Conservation (phyloP, 306 rosid species). For the Glycine latifolia region DNA sequence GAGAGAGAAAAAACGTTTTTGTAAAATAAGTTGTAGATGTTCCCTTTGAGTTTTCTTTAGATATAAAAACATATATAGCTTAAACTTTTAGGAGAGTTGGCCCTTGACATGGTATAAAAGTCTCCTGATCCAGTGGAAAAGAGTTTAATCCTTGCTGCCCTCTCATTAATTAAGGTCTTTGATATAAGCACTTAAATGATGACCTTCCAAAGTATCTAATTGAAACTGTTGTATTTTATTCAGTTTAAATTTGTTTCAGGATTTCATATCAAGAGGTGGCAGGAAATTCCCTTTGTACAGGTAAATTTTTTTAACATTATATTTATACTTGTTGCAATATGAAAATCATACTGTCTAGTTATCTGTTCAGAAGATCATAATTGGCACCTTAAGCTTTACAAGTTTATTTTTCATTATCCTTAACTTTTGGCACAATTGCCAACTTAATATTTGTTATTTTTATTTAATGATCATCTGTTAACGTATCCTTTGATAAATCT, state of each 20-base stretch:
- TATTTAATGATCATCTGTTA: constrained; percentile 20
- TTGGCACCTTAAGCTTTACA: constrained; percentile 15
- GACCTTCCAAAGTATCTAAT: constrained; percentile 44
- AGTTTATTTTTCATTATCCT: background rate
- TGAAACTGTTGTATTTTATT: constrained; percentile 41
- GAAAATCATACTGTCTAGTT: constrained; percentile 6
- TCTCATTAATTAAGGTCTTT: background rate
- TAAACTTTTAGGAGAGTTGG: background rate
- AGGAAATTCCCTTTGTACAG: constrained; percentile 80
- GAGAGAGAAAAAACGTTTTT: background rate
- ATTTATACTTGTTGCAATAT: background rate
- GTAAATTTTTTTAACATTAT: constrained; percentile 47
- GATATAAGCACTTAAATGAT: background rate
- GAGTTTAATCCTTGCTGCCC: background rate
- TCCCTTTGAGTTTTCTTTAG: background rate
- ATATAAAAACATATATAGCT: background rate
- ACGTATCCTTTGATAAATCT: constrained; percentile 9
- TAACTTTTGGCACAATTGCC: background rate
- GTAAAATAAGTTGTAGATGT: constrained; percentile 9
- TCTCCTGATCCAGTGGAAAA: background rate
- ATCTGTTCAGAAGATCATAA: constrained; percentile 17
- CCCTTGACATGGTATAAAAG: constrained; percentile 2
- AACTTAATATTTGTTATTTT: constrained; percentile 9
- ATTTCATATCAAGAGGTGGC: constrained; percentile 90
- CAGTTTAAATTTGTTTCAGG: constrained; percentile 61